These are phyloP conservation scores for Nakazawaea siamensis DNA, from an alignment of 805 yeast species.

Conservation along the genomic window DNA sequence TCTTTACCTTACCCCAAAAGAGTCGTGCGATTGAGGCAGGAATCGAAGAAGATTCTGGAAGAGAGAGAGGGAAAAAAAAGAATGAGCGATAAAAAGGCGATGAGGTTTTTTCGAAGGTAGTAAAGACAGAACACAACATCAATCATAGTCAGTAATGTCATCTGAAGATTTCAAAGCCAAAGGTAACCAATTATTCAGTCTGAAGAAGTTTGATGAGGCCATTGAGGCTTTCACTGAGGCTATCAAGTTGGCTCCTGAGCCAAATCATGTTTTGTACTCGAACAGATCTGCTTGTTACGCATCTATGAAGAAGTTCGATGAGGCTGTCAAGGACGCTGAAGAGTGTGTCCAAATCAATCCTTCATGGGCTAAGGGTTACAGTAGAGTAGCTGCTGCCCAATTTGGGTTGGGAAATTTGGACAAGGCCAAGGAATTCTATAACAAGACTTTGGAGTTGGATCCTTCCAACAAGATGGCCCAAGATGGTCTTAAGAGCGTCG, in stretches of 20 bases:
- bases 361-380: slow-evolving; percentile 92
- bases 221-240: slow-evolving; percentile 79
- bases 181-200: slow-evolving; percentile 89
- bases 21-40: slow-evolving; percentile 2
- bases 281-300: slow-evolving; percentile 92
- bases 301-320: slow-evolving; percentile 60
- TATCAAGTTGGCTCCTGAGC: slow-evolving; percentile 69
- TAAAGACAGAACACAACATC: too few relatives aligned
- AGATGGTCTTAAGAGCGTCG: slow-evolving; percentile 69
- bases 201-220: slow-evolving; percentile 77
- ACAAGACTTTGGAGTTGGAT: slow-evolving; percentile 76
- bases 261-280: slow-evolving; percentile 89
- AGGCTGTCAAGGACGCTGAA: slow-evolving; percentile 82
- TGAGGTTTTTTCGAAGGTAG: too few relatives aligned
- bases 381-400: slow-evolving; percentile 88
- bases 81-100: background rate
- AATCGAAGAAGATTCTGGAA: slow-evolving; percentile 7
- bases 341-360: slow-evolving; percentile 76
- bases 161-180: slow-evolving; percentile 80
- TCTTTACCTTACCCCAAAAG: background rate
- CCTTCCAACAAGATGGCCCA: slow-evolving; percentile 78
- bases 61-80: background rate
- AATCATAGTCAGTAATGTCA: slow-evolving; percentile 1
- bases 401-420: slow-evolving; percentile 79
- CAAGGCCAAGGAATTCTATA: slow-evolving; percentile 63